Percentiles rank a stretch among this genome's conserved stretches.
Conservation (phyloP, 352 stramenopile species). For the Phytophthora melonis region DNA sequence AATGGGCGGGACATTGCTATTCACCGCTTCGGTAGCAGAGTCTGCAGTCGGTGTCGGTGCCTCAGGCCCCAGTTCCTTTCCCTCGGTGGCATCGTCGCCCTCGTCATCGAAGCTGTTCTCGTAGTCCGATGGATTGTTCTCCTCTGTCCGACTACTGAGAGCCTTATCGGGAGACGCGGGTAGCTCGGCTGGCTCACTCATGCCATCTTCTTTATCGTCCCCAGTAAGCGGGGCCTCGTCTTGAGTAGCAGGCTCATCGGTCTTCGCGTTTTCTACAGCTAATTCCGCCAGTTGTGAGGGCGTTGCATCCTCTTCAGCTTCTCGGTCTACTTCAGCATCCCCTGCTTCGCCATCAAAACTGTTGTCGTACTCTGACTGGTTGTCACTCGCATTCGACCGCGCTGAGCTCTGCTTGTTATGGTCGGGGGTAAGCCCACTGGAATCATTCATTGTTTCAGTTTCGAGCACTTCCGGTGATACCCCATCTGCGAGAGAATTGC, state of each 20-base stretch:
- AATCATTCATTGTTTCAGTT: not conserved
- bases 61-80: slow-evolving; percentile 5
- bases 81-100: slow-evolving; percentile 13
- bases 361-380: slow-evolving; percentile 53
- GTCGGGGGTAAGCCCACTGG: not conserved
- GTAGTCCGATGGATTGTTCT: slow-evolving; percentile 40
- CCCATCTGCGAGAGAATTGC: not conserved
- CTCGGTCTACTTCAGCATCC: slow-evolving; percentile 14
- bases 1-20: slow-evolving; percentile 1
- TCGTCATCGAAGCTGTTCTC: slow-evolving; percentile 69
- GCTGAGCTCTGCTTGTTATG: slow-evolving; percentile 11
- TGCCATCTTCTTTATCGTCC: not conserved
- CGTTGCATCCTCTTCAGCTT: not conserved
- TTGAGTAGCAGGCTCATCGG: slow-evolving; percentile 1
- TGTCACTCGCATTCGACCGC: slow-evolving; percentile 16
- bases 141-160: slow-evolving; percentile 19
- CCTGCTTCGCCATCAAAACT: slow-evolving; percentile 52
- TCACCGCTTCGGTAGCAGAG: not conserved
- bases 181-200: not conserved
- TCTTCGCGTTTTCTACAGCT: not conserved
- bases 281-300: not conserved
- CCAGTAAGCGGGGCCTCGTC: not conserved
- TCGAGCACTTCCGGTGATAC: not conserved
- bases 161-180: slow-evolving; percentile 13
- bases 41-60: not conserved